Evolutionary conservation across 2,329 filamentous ascomycete genomes (phyloP).

Genomic region (Ampelomyces quisqualis): DNA sequence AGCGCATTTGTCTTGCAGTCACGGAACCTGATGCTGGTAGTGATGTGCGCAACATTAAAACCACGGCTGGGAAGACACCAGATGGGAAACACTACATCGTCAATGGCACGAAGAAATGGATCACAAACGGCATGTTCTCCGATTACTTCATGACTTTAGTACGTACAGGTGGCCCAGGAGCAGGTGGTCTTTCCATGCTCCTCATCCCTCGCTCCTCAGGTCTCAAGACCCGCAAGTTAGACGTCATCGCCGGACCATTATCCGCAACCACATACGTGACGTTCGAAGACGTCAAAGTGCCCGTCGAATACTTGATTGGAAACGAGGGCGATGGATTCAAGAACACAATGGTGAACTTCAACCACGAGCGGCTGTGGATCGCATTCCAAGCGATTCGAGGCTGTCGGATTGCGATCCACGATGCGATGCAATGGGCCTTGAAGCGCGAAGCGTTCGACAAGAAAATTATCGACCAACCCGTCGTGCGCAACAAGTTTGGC

Average conservation of each 20-base stretch:
- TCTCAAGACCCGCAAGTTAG: slow-evolving; percentile 24
- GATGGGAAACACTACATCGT: slow-evolving; percentile 40
- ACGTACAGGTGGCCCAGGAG: slow-evolving; percentile 32
- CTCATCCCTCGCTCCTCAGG: slow-evolving; percentile 32
- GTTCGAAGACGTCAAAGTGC: slow-evolving; percentile 38
- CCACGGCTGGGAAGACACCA: slow-evolving; percentile 27
- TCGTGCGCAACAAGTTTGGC: slow-evolving; percentile 36
- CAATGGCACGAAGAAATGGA: slow-evolving; percentile 45
- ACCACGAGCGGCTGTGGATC: slow-evolving; percentile 39
- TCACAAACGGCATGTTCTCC: slow-evolving; percentile 40
- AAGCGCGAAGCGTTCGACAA: slow-evolving; percentile 38
- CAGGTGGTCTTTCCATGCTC: slow-evolving; percentile 34
- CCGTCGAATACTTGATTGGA: slow-evolving; percentile 32
- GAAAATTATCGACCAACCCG: slow-evolving; percentile 35
- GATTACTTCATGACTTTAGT: slow-evolving; percentile 41
- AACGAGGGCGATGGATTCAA: slow-evolving; percentile 33
- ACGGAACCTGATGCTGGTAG: slow-evolving; percentile 34
- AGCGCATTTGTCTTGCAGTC: slow-evolving; percentile 35
- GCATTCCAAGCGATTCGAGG: slow-evolving; percentile 33
- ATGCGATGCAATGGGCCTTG: slow-evolving; percentile 32
- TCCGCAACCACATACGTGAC: slow-evolving; percentile 32
- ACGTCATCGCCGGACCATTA: slow-evolving; percentile 26
- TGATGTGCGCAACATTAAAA: slow-evolving; percentile 30
- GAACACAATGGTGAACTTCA: slow-evolving; percentile 40
- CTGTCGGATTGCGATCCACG: slow-evolving; percentile 30